A percentile compares a stretch with the other conserved stretches of the same genome.
Evolutionary conservation across 2,329 filamentous ascomycete species (phyloP).

Genomic region (Aspergillus glaucus): DNA sequence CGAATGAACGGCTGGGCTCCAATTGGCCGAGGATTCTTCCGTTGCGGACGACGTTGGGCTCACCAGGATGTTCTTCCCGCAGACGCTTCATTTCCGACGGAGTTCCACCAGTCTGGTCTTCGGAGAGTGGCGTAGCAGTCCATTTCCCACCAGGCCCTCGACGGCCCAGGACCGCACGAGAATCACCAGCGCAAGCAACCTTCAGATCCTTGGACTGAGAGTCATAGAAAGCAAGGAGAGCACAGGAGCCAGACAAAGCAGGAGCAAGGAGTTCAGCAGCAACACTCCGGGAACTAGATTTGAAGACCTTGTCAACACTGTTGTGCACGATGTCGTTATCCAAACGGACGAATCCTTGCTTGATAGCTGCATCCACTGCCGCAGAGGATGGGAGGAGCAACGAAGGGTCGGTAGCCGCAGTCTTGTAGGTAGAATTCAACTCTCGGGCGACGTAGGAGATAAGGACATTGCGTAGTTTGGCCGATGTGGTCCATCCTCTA

Average conservation of each 20-base stretch:
- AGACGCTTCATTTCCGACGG: conserved; percentile 76
- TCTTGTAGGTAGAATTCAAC: conserved; percentile 84
- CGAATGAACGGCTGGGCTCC: conserved; percentile 90
- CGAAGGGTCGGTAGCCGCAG: conserved; percentile 53
- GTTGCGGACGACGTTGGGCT: conserved; percentile 79
- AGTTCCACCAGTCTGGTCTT: conserved; percentile 90
- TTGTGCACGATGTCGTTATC: conserved; percentile 94
- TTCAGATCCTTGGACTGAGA: conserved; percentile 76
- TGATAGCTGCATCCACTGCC: conserved; percentile 84
- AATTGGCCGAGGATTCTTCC: conserved; percentile 87
- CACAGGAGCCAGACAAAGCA: conserved; percentile 93
- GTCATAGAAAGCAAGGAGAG: conserved; percentile 93
- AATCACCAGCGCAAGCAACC: conserved; percentile 95
- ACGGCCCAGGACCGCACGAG: conserved; percentile 85
- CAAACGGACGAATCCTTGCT: conserved; percentile 78
- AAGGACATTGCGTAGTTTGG: conserved; percentile 84
- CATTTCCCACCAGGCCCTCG: conserved; percentile 75
- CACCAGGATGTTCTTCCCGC: conserved; percentile 78
- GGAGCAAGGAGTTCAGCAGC: conserved; percentile 89
- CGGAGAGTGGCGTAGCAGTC: conserved; percentile 81
- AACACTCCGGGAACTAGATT: conserved; percentile 79
- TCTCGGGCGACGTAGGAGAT: conserved; percentile 91
- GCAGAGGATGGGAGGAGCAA: conserved; percentile 65
- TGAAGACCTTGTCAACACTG: conserved; percentile 84
- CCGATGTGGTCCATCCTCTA: conserved; percentile 96